Base-by-base conservation (phyloP, 495 filamentous ascomycete genomes). In the Tetracladium setigerum region DNA sequence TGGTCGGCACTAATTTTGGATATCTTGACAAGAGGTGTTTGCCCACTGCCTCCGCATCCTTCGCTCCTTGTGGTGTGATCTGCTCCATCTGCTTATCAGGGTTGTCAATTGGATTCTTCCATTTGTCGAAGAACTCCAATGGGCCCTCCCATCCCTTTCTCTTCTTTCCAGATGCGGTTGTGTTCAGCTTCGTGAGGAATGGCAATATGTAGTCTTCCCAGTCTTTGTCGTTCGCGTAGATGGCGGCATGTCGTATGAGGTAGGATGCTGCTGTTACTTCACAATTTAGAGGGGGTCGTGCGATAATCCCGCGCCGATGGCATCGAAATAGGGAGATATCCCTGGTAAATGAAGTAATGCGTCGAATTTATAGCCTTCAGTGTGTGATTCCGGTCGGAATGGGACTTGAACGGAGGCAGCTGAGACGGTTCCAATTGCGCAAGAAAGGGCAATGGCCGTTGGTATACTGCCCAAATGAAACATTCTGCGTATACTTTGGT, bases 211-310 rank as follows among this genome's bases (percentile, higher is more conserved):
- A 57, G 13, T 13, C 30, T 31, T 57, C 46, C 17, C 47, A 57
- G 30, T 57, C 49, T 30, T 47, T 38, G 17, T 57, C 54, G 39
- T 57, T 57, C 31, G 50, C 50, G 41, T 53, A 53, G 8, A 57
- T 57, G 13, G 54, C 46, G 4, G 54, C 46, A 37, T 57, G 49
- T 10, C 54, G 46, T 10, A 57, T 31, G 4, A 57, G 46, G 34
- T 57, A 57, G 19, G 49, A 46, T 9, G 54, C 54, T 15, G 46
- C 38, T 13, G 47, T 51, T 6, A 45, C 48, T 27, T 52, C 39
- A 17, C 47, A 51, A 16, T 40, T 30, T 10, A 24, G 35, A n/a
- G 54, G 53, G 2, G 44, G 3, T 18, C 17, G 38, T 54, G 52
- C 31, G 39, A 19, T 22, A 54, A 38, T 30, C 52, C 52, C 16